A percentile compares a stretch with the other conserved stretches of the same genome.
Evolutionary conservation across 2,329 filamentous ascomycete genomes (phyloP).

Genomic region (Cercospora zeina): DNA sequence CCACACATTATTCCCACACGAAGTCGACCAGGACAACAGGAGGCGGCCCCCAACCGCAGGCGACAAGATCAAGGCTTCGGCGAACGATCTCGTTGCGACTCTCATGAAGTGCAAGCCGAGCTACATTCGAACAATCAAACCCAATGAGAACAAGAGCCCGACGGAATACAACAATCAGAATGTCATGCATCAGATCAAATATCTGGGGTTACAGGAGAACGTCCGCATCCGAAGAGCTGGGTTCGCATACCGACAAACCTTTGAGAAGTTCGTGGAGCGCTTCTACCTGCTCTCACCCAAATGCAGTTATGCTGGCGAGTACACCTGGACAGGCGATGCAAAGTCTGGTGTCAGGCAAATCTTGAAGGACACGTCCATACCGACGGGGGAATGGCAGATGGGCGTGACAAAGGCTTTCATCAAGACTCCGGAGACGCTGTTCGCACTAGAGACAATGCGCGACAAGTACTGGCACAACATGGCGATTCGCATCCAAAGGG

Average conservation of each 20-base stretch:
- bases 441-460: conserved; percentile 95
- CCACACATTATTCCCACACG: conserved; percentile 83
- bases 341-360: conserved; percentile 89
- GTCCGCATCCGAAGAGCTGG: conserved; percentile 94
- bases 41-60: conserved; percentile 91
- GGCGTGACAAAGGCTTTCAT: conserved; percentile 97
- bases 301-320: conserved; percentile 94
- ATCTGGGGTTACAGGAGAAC: conserved; percentile 98
- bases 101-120: conserved; percentile 97
- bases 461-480: conserved; percentile 99
- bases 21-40: conserved; percentile 94
- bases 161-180: conserved; percentile 89
- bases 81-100: conserved; percentile 90
- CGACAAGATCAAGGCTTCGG: conserved; percentile 92
- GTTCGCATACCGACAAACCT: conserved; percentile 94
- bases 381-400: conserved; percentile 93
- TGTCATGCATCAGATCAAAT: conserved; percentile 97
- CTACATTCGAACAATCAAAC: conserved; percentile 98
- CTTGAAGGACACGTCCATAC: conserved; percentile 93
- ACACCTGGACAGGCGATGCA: conserved; percentile 88
- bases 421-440: conserved; percentile 95
- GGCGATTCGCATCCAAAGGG: conserved; percentile 94
- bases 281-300: conserved; percentile 95
- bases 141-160: conserved; percentile 97
- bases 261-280: conserved; percentile 96